Base-by-base conservation (phyloP, 768 basidiomycete species). In the Tulasnella sp. region DNA sequence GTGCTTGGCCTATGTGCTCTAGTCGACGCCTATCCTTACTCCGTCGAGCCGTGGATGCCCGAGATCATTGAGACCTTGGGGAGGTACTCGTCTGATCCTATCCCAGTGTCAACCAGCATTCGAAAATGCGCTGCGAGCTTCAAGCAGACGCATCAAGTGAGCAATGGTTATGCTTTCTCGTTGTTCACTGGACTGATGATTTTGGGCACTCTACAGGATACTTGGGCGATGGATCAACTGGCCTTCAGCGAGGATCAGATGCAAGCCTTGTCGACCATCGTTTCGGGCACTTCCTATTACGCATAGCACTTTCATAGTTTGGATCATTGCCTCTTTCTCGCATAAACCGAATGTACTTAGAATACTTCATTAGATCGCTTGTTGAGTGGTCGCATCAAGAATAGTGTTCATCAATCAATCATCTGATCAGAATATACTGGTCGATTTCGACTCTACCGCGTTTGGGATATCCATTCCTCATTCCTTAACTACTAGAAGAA, bases 201-300 rank as follows among this genome's bases (percentile, higher is more conserved):
- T 42, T 68, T 65, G n/a, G 71, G 71, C 66, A 68, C 70, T 48
- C 7, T 66, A 69, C 45, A 71, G 62, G 88, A 92, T 72, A 90
- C 87, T 13, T 91, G 89, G 89, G 84, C 88, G 63, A 86, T 88
- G 71, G 91, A 95, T 70, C 83, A 83, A 58, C 85, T 86, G 68
- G 79, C 83, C 55, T 96, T 96, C 71, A 78, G 84, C 24, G 86
- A 92, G 52, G 88, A 93, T 60, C 90, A 95, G 70, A 74, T 92
- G 21, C 78, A 79, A 17, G 83, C 86, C 8, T 74, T 94, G 65
- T 88, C 86, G 4, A 88, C 86, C n/a, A 75, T 92, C 58, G 74
- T 93, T 26, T 86, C 85, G 15, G 91, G 91, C 17, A 90, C 88
- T 19, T 86, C 86, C 13, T 89, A 89, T 69, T 89, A 85, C 86